Evolutionary conservation across 768 basidiomycete species (phyloP), one percentile per base, ranked within the genome.

Genomic region (Tricholoma sp.): DNA sequence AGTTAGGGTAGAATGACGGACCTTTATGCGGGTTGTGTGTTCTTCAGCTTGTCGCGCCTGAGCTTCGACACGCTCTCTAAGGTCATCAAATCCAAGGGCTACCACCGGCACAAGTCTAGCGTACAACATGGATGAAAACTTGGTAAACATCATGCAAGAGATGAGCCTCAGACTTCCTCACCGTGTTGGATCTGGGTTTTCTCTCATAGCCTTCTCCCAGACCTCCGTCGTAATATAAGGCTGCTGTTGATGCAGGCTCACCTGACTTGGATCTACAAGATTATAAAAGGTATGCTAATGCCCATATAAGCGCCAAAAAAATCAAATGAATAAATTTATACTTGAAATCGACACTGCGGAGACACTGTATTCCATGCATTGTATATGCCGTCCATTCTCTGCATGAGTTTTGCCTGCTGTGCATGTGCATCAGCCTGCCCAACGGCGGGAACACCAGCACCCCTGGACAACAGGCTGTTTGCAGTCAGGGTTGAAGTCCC

Each of bases 111-210:
- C 88, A 55, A 89, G 77, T 61, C 91, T 92, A 61, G 41, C 24
- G 24, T 27, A 27, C 24, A 27, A 27, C 24, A 5, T 35, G 43
- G 21, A 41, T 31, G n/a, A 45, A 5, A 21, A 57, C 32, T 54
- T 29, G 60, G 41, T 31, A 34, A 47, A 39, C 9, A 32, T 46
- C 24, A 19, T 14, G 21, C 18, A 37, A 12, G 18, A 10, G 53
- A 51, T 31, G 2, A 45, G 24, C 7, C 41, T 5, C 37, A 31
- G 45, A 60, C 59, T 16, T 12, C 69, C 80, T 59, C 62, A 92
- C 90, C 88, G 85, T 51, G 79, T 82, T 2, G 88, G 81, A 72
- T 93, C 89, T 0, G 92, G 92, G 62, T 93, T 94, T 66, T 92
- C 91, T 51, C 82, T 74, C 1, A 83, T 73, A 6, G 91, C 91